Evolutionary conservation across 164 flowering plant genomes (phyloP), one percentile per base, ranked within the genome.

Genomic region (Vitis riparia): DNA sequence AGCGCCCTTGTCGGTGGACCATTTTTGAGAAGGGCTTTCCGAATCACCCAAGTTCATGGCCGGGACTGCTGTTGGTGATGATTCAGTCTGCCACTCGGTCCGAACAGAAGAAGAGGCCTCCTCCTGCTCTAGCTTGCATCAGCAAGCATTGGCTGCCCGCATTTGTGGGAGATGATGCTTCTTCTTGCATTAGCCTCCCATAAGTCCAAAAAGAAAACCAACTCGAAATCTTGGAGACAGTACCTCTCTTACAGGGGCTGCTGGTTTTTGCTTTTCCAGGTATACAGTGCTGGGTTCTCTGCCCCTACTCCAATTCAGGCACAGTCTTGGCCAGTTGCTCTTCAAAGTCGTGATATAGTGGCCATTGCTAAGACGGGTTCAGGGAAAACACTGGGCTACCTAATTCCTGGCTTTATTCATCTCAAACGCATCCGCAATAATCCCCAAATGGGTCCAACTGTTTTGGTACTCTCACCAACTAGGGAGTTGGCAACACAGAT

Each of bases 321-420:
- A 16, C 97, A 92, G 77, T 86, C 98, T 60, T 91, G 96, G 94
- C 97, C 98, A 44, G 78, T 94, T 76, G 97, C 92, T 70, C 78
- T 94, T 15, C 88, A 85, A 76, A 75, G 80, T 64, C 94, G 91
- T 64, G 98, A 94, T 71, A 85, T 94, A 30, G 96, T 94, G 12
- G 98, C 96, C 55, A 76, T 94, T 81, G 98, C 98, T 29, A 91
- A 92, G 83, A 94, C 98, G 6, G 98, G 98, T n/a, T 94, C 97
- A 0, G 97, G 98, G 51, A 94, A 94, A 78, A 94, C 97, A 29
- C 78, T 90, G 81, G 98, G 97, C 15, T 94, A 90, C 79, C 74
- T 94, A 27, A 70, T 92, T 68, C 98, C 98, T 62, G 91, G 87
- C 9, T 94, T 94, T 74, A 70, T 88, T 53, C 97, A 90, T 84